Percentiles rank a stretch among this genome's conserved stretches.
phyloP scores from a whole-genome alignment of 2,329 filamentous ascomycete species.

The Diaporthe sp. region DNA sequence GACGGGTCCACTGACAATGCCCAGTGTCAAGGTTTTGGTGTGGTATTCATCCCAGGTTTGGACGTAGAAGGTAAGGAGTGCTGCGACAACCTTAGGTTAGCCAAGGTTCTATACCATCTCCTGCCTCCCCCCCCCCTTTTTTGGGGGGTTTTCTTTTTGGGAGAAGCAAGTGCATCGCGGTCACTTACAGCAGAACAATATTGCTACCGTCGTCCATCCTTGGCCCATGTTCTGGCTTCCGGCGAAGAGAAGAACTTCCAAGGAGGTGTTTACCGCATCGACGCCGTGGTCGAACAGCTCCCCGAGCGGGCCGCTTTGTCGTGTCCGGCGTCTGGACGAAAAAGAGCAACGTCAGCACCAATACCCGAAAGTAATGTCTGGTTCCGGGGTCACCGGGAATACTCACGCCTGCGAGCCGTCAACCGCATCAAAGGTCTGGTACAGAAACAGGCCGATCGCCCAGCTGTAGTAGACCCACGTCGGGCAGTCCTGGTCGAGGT shows the following conservation, averaged over 20 bases:
- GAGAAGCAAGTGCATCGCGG: constrained; percentile 36
- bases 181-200: constrained; percentile 82
- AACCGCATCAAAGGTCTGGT: constrained; percentile 98
- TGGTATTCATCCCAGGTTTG: constrained; percentile 99
- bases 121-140: not conserved
- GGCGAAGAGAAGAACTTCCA: constrained; percentile 93
- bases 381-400: not conserved
- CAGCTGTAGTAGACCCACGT: constrained; percentile 95
- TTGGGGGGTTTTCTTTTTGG: not conserved
- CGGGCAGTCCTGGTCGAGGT: constrained; percentile 92
- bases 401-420: constrained; percentile 93
- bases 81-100: constrained; percentile 54
- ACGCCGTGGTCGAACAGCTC: constrained; percentile 98
- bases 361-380: not conserved
- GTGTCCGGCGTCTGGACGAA: constrained; percentile 79
- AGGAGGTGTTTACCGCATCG: constrained; percentile 94
- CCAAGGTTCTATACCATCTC: not conserved
- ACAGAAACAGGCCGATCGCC: constrained; percentile 90
- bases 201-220: constrained; percentile 88
- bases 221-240: constrained; percentile 94
- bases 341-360: constrained; percentile 35
- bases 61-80: constrained; percentile 95
- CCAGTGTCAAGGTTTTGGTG: constrained; percentile 93
- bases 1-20: constrained; percentile 92
- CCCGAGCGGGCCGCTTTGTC: constrained; percentile 91